Base-by-base conservation (phyloP, 1,139 yeast genomes). In the Blastobotrys illinoisensis region DNA sequence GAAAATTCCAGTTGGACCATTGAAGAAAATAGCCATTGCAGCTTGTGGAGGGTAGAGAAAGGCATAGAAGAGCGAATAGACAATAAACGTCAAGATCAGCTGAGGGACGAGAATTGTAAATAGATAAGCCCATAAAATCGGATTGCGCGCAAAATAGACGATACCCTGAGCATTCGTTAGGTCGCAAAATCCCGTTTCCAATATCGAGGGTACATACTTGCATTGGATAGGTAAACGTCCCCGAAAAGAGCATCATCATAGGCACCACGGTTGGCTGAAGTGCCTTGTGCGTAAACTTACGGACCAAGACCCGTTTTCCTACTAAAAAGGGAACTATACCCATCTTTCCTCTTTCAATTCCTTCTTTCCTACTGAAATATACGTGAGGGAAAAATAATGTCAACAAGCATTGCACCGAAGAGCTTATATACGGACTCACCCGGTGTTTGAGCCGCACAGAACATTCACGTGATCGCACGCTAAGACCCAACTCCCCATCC, bases 1-100 rank as follows among this genome's bases (percentile, higher is more conserved):
- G 6, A 81, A 50, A 1, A 82, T 52, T 1, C 86, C 83, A 3
- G 79, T 67, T 0, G 86, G 81, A 0, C 88, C 84, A 55, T 79
- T 74, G 51, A 82, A 67, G n/a, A 80, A 63, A 3, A 78, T 60
- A 1, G 81, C 76, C 1, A 81, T 54, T 1, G 75, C 65, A 1
- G 81, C 78, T 55, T 78, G 76, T 9, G 77, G 66, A 1, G 86
- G 85, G 61, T 77, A 81, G 16, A 79, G 66, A 32, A 73, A 63
- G 11, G 74, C 51, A 60, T 73, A 76, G 59, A 76, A 69, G 3
- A 74, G 52, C 1, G 72, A 49, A 57, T 81, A 80, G 0, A 83
- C 75, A 4, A 71, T 53, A 13, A 71, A 54, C 1, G 80, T 71
- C 1, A 84, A 69, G 0, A 79, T 40, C 3, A 82, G 50, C 55